phyloP scores from a whole-genome alignment of 1,284 basidiomycete species.

The Rhodotorula glutinis region DNA sequence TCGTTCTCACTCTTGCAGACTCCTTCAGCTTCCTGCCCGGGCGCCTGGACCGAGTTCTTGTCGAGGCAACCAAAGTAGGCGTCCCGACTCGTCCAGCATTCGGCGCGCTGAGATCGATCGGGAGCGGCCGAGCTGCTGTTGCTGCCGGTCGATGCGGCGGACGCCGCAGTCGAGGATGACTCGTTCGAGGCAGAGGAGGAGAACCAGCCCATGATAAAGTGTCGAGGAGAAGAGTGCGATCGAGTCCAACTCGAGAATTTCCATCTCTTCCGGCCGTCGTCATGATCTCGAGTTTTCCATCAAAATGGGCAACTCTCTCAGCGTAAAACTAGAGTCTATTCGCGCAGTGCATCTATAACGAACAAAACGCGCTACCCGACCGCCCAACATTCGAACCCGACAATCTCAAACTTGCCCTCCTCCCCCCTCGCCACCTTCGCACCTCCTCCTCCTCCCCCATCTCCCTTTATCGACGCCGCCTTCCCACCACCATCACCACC shows the following conservation, averaged over 20 bases:
- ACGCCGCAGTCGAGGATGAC: not conserved
- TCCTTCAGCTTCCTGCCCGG: constrained; percentile 56
- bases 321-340: no score
- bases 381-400: constrained; percentile 42
- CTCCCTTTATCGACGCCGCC: not conserved
- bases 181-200: constrained; percentile 10
- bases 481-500: not conserved
- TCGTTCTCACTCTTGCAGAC: constrained; percentile 58
- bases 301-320: no score
- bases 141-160: not conserved
- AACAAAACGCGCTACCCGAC: constrained; percentile 31
- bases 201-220: constrained; percentile 30
- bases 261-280: no score
- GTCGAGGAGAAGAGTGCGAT: no score
- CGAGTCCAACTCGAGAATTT: no score
- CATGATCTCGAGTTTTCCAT: no score
- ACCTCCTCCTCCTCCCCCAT: not conserved
- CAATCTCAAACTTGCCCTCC: constrained; percentile 39
- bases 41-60: constrained; percentile 59
- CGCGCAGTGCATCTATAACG: no score
- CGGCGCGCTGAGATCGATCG: constrained; percentile 47
- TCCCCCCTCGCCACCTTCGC: constrained; percentile 3
- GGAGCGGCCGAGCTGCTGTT: constrained; percentile 43
- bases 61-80: constrained; percentile 74
- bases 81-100: constrained; percentile 73